These are phyloP conservation scores for Candida germanica DNA, from an alignment of 805 yeast species.

Conservation along the genomic window DNA sequence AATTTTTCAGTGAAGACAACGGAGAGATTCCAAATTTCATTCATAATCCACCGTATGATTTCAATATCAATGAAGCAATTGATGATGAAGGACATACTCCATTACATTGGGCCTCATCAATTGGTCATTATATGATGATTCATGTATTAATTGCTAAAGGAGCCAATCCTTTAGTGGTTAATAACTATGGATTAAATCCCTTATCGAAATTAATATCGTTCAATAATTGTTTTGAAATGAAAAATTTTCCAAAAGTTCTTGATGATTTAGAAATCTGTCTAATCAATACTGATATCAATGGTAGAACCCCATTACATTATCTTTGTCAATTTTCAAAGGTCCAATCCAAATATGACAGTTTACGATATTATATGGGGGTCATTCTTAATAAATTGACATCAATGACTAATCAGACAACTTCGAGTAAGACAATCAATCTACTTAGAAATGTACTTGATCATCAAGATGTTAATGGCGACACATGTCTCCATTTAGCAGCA, in stretches of 20 bases:
- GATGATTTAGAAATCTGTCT: constrained; percentile 74
- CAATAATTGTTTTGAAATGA: constrained; percentile 80
- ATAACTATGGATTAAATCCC: constrained; percentile 78
- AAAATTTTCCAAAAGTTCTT: constrained; percentile 75
- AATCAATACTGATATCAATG: constrained; percentile 70
- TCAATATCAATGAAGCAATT: constrained; percentile 71
- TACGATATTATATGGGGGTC: constrained; percentile 77
- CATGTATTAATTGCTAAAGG: constrained; percentile 74
- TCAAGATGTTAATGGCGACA: constrained; percentile 79
- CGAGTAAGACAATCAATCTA: constrained; percentile 53
- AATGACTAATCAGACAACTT: constrained; percentile 25
- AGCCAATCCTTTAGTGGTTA: constrained; percentile 56
- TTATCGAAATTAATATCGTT: constrained; percentile 79
- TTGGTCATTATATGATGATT: constrained; percentile 79
- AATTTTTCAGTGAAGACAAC: constrained; percentile 43
- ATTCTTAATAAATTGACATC: constrained; percentile 69
- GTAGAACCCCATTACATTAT: constrained; percentile 82
- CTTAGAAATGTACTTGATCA: constrained; percentile 64
- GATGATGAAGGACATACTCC: constrained; percentile 95
- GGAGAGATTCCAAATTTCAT: constrained; percentile 60
- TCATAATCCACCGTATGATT: constrained; percentile 58
- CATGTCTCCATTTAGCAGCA: constrained; percentile 78
- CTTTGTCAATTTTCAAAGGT: constrained; percentile 68
- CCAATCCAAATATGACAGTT: constrained; percentile 69
- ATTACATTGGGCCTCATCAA: constrained; percentile 96